A percentile compares a stretch with the other conserved stretches of the same genome.
phyloP scores from a whole-genome alignment of 768 basidiomycete genomes.

The Leccinum obscurum region DNA sequence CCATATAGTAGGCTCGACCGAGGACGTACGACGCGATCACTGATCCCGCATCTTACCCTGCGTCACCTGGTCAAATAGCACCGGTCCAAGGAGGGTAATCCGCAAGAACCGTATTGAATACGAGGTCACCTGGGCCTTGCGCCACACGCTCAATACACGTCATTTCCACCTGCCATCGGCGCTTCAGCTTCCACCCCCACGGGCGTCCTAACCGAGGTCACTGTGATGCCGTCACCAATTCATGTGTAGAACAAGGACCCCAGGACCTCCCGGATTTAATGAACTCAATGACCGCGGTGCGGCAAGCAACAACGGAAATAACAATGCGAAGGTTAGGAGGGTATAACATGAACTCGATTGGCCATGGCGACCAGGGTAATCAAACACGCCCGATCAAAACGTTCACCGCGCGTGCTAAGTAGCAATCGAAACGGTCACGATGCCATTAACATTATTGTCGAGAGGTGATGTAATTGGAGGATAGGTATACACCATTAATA shows the following conservation, averaged over 20 bases:
- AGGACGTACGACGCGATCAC: neutral
- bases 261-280: neutral
- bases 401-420: neutral
- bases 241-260: neutral
- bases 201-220: neutral
- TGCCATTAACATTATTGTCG: neutral
- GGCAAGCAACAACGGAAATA: neutral
- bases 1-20: neutral
- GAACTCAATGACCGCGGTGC: neutral
- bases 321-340: neutral
- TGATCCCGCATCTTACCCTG: neutral
- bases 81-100: neutral
- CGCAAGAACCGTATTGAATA: neutral
- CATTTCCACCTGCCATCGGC: neutral
- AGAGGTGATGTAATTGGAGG: neutral
- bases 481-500: conserved; percentile 9
- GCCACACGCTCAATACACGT: neutral
- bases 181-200: neutral
- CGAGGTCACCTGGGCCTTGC: neutral
- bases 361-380: neutral
- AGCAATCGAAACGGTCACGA: neutral
- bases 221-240: neutral
- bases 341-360: neutral
- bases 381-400: neutral
- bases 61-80: neutral